Conservation (phyloP, 2,329 filamentous ascomycete genomes). For the Sordariomycetes sp. region DNA sequence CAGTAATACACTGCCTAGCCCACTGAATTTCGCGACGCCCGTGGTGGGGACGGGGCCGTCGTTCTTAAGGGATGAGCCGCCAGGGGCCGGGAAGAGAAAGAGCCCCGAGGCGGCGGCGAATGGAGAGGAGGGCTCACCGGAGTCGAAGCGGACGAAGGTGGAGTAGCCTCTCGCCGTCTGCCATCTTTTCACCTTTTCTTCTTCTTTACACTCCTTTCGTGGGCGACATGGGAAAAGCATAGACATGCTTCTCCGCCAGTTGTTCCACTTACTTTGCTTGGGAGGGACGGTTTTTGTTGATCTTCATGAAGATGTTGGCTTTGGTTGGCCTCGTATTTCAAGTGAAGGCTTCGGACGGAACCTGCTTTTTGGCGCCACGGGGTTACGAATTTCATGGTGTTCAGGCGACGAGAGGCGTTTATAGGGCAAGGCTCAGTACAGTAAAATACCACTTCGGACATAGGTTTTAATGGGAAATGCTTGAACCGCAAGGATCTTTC, state of each 20-base stretch:
- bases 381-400: no score
- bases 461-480: no score
- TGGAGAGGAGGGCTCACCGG: conserved; percentile 30
- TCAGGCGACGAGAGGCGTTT: no score
- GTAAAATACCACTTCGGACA: no score
- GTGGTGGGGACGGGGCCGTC: conserved; percentile 50
- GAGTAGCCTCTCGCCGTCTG: conserved; percentile 20
- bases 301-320: not conserved
- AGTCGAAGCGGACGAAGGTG: conserved; percentile 42
- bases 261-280: not conserved
- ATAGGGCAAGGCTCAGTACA: no score
- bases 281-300: not conserved
- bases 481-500: not conserved
- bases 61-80: conserved; percentile 46
- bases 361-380: no score
- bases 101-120: conserved; percentile 37
- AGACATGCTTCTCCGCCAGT: not conserved
- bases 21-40: conserved; percentile 86
- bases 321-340: not conserved
- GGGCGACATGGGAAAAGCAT: not conserved
- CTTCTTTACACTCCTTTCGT: not conserved
- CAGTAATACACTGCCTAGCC: conserved; percentile 82
- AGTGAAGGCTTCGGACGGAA: not conserved
- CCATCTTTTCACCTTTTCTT: not conserved
- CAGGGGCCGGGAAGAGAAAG: conserved; percentile 34